Percentiles rank a stretch among this genome's conserved stretches.
These are phyloP conservation scores for Clavispora asparagi DNA, from an alignment of 805 yeast species.

Conservation along the genomic window DNA sequence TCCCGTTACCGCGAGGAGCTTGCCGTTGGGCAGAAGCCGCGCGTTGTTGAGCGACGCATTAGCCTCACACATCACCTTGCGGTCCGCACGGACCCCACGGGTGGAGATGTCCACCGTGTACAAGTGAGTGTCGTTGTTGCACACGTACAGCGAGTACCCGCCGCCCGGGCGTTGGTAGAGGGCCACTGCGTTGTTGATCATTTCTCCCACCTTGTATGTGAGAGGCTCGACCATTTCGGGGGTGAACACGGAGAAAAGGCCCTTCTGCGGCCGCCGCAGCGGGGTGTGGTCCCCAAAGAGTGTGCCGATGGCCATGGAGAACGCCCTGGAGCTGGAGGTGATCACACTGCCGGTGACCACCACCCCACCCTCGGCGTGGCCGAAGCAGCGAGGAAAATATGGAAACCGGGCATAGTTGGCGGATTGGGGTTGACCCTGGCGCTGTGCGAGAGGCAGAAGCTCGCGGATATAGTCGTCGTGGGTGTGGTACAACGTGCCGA, in stretches of 20 bases:
- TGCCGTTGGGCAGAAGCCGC: conserved; percentile 46
- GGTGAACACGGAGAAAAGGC: conserved; percentile 56
- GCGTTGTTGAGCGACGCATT: conserved; percentile 75
- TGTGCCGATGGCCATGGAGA: conserved; percentile 20
- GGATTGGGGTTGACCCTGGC: conserved; percentile 1
- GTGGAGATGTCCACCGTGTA: conserved; percentile 58
- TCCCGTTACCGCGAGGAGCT: conserved; percentile 55
- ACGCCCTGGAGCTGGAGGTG: conserved; percentile 33
- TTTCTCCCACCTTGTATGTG: conserved; percentile 65
- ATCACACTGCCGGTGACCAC: conserved; percentile 45
- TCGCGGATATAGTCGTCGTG: conserved; percentile 45
- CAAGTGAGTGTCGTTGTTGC: conserved; percentile 77
- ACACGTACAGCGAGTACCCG: conserved; percentile 55
- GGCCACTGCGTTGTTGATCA: conserved; percentile 77
- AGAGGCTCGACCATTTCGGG: conserved; percentile 42
- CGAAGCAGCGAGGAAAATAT: conserved; percentile 68
- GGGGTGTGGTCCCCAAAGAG: conserved; percentile 7
- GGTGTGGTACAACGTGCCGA: conserved; percentile 52
- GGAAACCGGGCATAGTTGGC: conserved; percentile 45
- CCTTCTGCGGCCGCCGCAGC: conserved; percentile 44
- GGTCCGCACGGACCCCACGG: conserved; percentile 37
- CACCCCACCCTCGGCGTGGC: conserved; percentile 45
- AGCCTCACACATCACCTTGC: conserved; percentile 41
- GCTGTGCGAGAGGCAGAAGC: conserved; percentile 7
- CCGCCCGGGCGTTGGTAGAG: conserved; percentile 33